These are phyloP conservation scores for Clonostachys chloroleuca DNA, from an alignment of 2,329 filamentous ascomycete species.

Conservation along the genomic window DNA sequence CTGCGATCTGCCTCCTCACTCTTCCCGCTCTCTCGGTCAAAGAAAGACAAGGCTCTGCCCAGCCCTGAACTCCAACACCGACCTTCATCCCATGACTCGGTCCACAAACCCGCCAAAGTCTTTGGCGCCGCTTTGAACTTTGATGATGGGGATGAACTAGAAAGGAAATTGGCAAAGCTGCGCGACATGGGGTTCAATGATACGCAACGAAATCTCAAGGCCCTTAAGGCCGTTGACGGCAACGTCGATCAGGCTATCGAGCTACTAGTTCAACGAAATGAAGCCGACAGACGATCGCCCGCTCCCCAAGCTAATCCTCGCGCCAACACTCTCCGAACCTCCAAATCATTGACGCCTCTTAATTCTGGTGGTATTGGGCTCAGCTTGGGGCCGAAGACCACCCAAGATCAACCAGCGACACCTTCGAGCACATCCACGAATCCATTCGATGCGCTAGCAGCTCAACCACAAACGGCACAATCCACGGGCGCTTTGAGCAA, in stretches of 20 bases:
- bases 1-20: conserved; percentile 62
- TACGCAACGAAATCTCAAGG: conserved; percentile 72
- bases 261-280: conserved; percentile 76
- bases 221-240: conserved; percentile 79
- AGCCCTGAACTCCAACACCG: conserved; percentile 16
- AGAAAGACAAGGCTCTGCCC: conserved; percentile 39
- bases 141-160: conserved; percentile 53
- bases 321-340: conserved; percentile 40
- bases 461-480: conserved; percentile 58
- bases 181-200: conserved; percentile 92
- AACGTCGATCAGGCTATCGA: conserved; percentile 86
- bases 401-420: conserved; percentile 26
- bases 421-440: conserved; percentile 53
- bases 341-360: conserved; percentile 51
- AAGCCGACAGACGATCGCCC: conserved; percentile 48
- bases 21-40: conserved; percentile 58
- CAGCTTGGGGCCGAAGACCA: conserved; percentile 10
- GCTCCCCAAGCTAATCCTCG: conserved; percentile 31
- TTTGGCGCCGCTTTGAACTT: conserved; percentile 66
- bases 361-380: conserved; percentile 16
- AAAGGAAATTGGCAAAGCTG: conserved; percentile 72
- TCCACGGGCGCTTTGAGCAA: conserved; percentile 59
- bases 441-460: conserved; percentile 60
- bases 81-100: conserved; percentile 30
- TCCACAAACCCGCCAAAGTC: conserved; percentile 61